Evolutionary conservation across 164 flowering plant genomes (phyloP).

Genomic region (Annona cherimola): DNA sequence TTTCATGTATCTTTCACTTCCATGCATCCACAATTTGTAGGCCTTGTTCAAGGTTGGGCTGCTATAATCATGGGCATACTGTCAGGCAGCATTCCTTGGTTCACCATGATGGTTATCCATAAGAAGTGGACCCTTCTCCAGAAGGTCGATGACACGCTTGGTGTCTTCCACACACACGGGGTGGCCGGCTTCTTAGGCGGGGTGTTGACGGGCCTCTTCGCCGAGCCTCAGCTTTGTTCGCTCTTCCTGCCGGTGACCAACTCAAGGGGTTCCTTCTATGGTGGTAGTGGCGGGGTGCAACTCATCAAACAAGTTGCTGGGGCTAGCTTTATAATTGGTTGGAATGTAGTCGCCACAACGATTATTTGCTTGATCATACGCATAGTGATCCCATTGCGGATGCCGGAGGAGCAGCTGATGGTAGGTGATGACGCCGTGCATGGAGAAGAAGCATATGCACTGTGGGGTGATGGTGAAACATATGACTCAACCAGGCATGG

Average conservation of each 20-base stretch:
- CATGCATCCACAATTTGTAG: constrained; percentile 16
- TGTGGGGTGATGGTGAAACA: constrained; percentile 40
- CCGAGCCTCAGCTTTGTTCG: constrained; percentile 30
- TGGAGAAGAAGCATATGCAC: constrained; percentile 44
- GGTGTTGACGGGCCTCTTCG: constrained; percentile 35
- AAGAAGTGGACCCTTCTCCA: constrained; percentile 37
- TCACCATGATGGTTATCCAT: constrained; percentile 56
- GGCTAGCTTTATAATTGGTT: constrained; percentile 28
- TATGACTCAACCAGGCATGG: constrained; percentile 28
- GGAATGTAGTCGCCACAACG: constrained; percentile 32
- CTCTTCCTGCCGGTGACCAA: constrained; percentile 34
- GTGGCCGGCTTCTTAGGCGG: constrained; percentile 54
- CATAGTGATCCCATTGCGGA: constrained; percentile 29
- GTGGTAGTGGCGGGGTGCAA: constrained; percentile 30
- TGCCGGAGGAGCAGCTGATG: constrained; percentile 33
- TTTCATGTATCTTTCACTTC: too few species aligned
- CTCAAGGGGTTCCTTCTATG: constrained; percentile 30
- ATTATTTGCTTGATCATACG: constrained; percentile 25
- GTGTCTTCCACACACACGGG: constrained; percentile 57
- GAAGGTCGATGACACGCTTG: constrained; percentile 50
- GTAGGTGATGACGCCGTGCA: constrained; percentile 45
- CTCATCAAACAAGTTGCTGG: constrained; percentile 30
- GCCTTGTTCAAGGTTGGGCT: constrained; percentile 57
- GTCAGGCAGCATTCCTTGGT: constrained; percentile 64
- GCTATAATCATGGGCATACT: constrained; percentile 47